These are phyloP conservation scores for Rhizoclosmatium sp. DNA, from an alignment of 192 early-diverging fungal species.

Conservation along the genomic window DNA sequence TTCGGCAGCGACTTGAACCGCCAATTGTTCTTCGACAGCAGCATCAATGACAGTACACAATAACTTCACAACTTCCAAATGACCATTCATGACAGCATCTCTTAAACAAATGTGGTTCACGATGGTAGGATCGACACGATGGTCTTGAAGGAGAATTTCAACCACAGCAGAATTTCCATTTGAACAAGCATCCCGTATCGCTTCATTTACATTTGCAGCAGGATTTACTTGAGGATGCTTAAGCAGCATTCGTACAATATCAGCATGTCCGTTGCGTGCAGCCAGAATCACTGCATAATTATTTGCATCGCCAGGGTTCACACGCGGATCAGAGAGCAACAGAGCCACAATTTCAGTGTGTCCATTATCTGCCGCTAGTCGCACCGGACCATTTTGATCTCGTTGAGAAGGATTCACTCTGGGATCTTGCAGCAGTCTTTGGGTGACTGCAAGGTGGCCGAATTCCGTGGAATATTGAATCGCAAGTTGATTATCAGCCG, in stretches of 20 bases:
- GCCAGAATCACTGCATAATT: slow-evolving; percentile 28
- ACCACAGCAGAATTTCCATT: background rate
- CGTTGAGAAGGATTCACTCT: slow-evolving; percentile 1
- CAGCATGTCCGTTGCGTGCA: background rate
- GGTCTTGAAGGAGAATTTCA: background rate
- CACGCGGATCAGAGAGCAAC: slow-evolving; percentile 17
- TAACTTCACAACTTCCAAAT: slow-evolving; percentile 8
- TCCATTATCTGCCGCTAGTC: slow-evolving; percentile 16
- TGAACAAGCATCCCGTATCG: slow-evolving; percentile 1
- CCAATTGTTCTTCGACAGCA: background rate
- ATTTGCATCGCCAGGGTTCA: background rate
- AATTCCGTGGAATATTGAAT: slow-evolving; percentile 1
- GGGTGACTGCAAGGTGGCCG: background rate
- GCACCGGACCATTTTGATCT: background rate
- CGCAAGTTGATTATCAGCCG: slow-evolving; percentile 15
- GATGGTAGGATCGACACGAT: background rate
- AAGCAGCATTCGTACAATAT: slow-evolving; percentile 9
- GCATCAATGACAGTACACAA: slow-evolving; percentile 1
- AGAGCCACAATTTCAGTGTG: slow-evolving; percentile 26
- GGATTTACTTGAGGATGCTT: background rate
- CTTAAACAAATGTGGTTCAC: background rate
- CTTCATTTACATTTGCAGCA: background rate
- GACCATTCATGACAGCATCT: slow-evolving; percentile 6
- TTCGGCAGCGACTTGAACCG: background rate
- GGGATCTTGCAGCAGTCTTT: background rate